Evolutionary conservation across 345 rosid genomes (phyloP).

Genomic region (Eucalyptus erythrocorys): DNA sequence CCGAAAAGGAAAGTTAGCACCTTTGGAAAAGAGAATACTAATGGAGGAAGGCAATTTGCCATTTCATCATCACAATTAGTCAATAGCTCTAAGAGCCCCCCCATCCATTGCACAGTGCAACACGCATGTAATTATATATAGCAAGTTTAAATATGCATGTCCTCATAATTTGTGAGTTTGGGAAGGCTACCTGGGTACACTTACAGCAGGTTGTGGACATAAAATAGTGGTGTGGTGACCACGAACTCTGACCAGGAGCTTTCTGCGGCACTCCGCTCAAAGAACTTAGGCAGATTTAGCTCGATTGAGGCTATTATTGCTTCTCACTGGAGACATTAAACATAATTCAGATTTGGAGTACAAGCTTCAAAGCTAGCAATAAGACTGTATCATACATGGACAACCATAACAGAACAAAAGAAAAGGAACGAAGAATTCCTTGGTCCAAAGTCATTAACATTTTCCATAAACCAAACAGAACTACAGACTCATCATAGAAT

Average conservation of each 20-base stretch:
- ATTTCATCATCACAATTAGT: background rate
- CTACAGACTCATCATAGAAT: background rate
- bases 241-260: background rate
- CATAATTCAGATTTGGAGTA: background rate
- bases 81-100: background rate
- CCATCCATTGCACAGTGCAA: background rate
- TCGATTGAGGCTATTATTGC: background rate
- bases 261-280: background rate
- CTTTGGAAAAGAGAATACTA: background rate
- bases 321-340: background rate
- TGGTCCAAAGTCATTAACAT: background rate
- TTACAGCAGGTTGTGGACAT: background rate
- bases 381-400: background rate
- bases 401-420: background rate
- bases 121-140: background rate
- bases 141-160: background rate
- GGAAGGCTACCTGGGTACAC: background rate
- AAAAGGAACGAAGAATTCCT: background rate
- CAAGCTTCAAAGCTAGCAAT: background rate
- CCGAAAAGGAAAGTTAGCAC: background rate
- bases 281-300: background rate
- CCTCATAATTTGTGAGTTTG: background rate
- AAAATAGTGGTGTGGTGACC: background rate
- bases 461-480: background rate
- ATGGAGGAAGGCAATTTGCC: background rate